phyloP scores from a whole-genome alignment of 805 yeast genomes.

The Kazachstania martiniae region DNA sequence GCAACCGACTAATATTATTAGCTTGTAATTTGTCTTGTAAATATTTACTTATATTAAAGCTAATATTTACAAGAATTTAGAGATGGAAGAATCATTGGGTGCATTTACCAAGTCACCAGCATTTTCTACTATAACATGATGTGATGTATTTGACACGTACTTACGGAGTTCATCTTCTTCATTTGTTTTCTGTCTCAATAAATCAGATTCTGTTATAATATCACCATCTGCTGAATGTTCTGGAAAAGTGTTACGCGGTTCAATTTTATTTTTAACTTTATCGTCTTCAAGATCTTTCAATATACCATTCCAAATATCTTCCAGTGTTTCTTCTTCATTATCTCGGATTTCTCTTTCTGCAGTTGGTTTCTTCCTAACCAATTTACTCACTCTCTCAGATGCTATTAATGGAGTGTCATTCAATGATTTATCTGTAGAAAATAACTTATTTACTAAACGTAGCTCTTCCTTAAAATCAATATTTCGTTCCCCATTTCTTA shows the following conservation, averaged over 20 bases:
- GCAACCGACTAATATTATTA: no score
- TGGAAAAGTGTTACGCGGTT: no score
- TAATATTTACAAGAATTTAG: constrained; percentile 27
- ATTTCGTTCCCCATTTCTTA: constrained; percentile 28
- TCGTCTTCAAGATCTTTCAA: constrained; percentile 14
- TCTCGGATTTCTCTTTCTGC: constrained; percentile 1
- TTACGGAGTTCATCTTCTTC: constrained; percentile 20
- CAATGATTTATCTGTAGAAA: constrained; percentile 7
- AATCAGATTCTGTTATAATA: no score
- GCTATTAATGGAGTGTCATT: not conserved
- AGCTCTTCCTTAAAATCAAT: constrained; percentile 35
- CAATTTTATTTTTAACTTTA: not conserved
- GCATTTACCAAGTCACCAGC: constrained; percentile 32
- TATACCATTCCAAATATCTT: constrained; percentile 22
- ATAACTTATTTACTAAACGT: constrained; percentile 28
- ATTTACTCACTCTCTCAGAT: constrained; percentile 5
- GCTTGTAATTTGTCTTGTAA: no score
- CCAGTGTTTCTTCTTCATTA: constrained; percentile 16
- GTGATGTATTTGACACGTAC: constrained; percentile 25
- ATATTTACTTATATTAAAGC: not conserved
- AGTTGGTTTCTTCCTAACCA: constrained; percentile 7
- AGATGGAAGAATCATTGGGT: no score
- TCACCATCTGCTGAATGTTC: no score
- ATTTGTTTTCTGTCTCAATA: no score
- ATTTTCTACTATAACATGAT: constrained; percentile 29